Percentiles rank a stretch among this genome's conserved stretches.
Conservation (phyloP, 2,329 filamentous ascomycete genomes). For the Xylaria sp. region DNA sequence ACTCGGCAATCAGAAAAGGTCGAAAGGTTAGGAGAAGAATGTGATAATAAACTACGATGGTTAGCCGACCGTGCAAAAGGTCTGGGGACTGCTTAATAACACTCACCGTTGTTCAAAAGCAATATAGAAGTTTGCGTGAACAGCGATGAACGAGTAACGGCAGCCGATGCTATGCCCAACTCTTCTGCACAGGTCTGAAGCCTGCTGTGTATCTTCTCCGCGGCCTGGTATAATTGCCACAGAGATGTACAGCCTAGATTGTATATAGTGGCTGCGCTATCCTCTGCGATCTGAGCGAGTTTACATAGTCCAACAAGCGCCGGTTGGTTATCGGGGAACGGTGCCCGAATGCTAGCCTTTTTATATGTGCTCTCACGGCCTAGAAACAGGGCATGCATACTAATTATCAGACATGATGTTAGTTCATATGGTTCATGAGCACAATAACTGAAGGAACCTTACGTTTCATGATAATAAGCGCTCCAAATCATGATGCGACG, state of each 20-base stretch:
- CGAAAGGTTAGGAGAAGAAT: conserved; percentile 28
- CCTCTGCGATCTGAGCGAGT: conserved; percentile 30
- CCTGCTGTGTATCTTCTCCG: conserved; percentile 25
- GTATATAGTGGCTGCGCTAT: conserved; percentile 21
- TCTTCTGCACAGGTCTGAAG: conserved; percentile 28
- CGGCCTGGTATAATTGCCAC: conserved; percentile 25
- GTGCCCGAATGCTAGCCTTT: conserved; percentile 21
- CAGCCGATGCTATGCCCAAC: conserved; percentile 25
- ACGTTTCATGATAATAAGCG: conserved; percentile 31
- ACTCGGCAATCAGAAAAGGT: conserved; percentile 30
- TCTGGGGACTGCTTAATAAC: background rate
- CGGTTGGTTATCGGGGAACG: conserved; percentile 24
- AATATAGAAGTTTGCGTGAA: conserved; percentile 12
- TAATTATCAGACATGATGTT: conserved; percentile 1
- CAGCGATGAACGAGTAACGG: conserved; percentile 10
- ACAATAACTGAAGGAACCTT: background rate
- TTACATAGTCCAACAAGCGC: conserved; percentile 28
- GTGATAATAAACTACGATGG: conserved; percentile 26
- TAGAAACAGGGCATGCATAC: conserved; percentile 23
- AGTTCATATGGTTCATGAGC: background rate
- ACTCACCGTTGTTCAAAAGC: conserved; percentile 28
- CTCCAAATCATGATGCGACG: conserved; percentile 25
- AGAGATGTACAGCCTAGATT: conserved; percentile 8
- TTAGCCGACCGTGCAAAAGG: background rate
- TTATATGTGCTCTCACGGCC: conserved; percentile 29